Base-by-base conservation (phyloP, 2,329 filamentous ascomycete genomes). In the Fusarium paranaense region DNA sequence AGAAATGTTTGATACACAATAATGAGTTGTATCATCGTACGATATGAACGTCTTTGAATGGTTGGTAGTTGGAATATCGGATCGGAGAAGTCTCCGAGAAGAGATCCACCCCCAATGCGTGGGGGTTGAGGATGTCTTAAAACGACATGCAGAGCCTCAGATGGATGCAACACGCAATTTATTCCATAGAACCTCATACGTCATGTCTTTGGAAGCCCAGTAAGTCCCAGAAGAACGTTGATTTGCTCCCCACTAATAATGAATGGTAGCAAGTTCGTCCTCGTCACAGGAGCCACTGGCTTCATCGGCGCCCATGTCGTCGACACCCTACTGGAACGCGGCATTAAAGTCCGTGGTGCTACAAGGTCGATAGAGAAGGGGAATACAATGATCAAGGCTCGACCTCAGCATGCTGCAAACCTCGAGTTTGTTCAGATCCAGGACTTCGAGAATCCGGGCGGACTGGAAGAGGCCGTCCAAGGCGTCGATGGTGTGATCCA, bases 401-500 rank as follows among this genome's bases (percentile, higher is more conserved):
- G 84, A 2, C 81, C 80, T 0, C 79, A 85, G 58, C 80, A 83
- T 58, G 71, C 75, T 5, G 77, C 69, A 1, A 79, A 78, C 20
- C 79, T 87, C 14, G 83, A 86, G 37, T 86, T 86, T 52, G 81
- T 86, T 2, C 76, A 82, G 27, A 81, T 87, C 0, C 69, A 80
- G 6, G 85, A 87, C 62, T 86, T 88, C 61, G 78, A 83, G 13
- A 79, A 81, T 1, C 76, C 79, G 0, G 81, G 81, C 0, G 82
- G 81, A 1, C 81, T 87, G 6, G 72, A 77, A 6, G 79, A 83
- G 3, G 82, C 81, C 0, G 80, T 86, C 33, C 77, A 85, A 14
- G 85, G 79, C 1, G 80, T 87, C 2, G 83, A 86, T 20, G 84
- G 78, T 0, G 80, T 87, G 0, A 82, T 87, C 18, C 85, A 87